These are phyloP conservation scores for Scenedesmus sp. DNA, from an alignment of 163 green algal species.

Conservation along the genomic window DNA sequence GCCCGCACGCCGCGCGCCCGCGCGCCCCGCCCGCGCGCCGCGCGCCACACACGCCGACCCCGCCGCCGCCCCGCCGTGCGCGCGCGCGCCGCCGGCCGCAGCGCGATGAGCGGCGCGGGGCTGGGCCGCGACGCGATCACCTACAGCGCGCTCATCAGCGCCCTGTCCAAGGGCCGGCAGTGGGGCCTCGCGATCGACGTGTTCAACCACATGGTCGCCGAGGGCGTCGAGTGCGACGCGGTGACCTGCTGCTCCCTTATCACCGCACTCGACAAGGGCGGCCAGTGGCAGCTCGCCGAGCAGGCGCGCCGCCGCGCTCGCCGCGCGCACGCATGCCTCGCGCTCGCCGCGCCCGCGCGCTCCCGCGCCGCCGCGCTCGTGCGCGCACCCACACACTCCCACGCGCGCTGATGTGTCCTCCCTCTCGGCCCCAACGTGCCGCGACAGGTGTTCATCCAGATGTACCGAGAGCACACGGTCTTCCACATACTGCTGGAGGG, in stretches of 20 bases:
- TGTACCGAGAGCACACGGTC: constrained; percentile 64
- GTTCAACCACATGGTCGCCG: constrained; percentile 73
- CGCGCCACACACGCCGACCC: too few relatives aligned
- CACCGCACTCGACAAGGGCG: constrained; percentile 88
- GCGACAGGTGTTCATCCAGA: constrained; percentile 73
- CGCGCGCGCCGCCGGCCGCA: too few relatives aligned
- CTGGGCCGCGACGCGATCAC: constrained; percentile 83
- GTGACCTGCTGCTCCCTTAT: constrained; percentile 93
- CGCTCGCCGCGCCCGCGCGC: too few relatives aligned
- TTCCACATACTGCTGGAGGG: constrained; percentile 70
- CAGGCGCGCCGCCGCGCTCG: constrained; percentile 67
- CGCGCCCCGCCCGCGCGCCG: too few relatives aligned
- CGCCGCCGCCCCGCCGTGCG: too few relatives aligned
- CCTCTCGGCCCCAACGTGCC: constrained; percentile 73
- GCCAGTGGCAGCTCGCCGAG: constrained; percentile 91
- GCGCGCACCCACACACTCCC: too few relatives aligned
- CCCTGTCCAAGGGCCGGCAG: constrained; percentile 86
- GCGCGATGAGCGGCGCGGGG: constrained; percentile 72
- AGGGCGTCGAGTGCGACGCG: constrained; percentile 82
- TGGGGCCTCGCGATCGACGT: constrained; percentile 73
- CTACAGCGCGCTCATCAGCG: constrained; percentile 81
- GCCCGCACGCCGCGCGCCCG: too few relatives aligned
- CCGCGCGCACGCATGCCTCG: too few relatives aligned
- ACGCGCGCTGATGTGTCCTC: too few relatives aligned
- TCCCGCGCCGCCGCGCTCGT: too few relatives aligned